Evolutionary conservation across 495 filamentous ascomycete species (phyloP), one percentile per base, ranked within the genome.

Genomic region (Margaritispora aquatica): DNA sequence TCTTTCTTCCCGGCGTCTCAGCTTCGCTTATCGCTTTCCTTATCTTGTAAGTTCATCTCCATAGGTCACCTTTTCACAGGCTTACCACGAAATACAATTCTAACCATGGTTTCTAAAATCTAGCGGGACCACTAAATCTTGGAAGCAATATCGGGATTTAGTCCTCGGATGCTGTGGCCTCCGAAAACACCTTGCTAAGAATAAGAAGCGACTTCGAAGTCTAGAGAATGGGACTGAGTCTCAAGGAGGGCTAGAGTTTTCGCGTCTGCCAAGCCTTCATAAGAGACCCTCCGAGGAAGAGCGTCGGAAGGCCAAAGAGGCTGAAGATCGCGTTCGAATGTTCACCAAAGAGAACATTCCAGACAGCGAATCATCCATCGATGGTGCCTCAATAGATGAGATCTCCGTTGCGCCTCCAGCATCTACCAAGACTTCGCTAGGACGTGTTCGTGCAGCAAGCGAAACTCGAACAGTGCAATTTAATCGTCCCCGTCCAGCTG

Each of bases 1-100:
- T 73, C 1, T 80, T 77, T 52, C 61, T 73, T 21, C 74, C 77
- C 0, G 77, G 74, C 7, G 72, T 74, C 0, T 70, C 72, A 0
- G 71, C 74, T 1, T 67, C 68, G 15, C 60, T 76, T 5, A 61
- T 79, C 0, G 66, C 51, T 4, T 66, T 63, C 36, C 54, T 63
- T 2, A 58, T 66, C 13, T 66, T 66, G 38, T 44, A 44, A n/a
- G 38, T 7, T 15, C 15, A 5, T 17, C 38, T 44, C 38, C 11
- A n/a, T n/a, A n/a, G n/a, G n/a, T n/a, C n/a, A n/a, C n/a, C n/a
- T n/a, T n/a, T n/a, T n/a, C n/a, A n/a, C n/a, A n/a, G n/a, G n/a
- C n/a, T n/a, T n/a, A n/a, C n/a, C n/a, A n/a, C n/a, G n/a, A n/a
- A n/a, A n/a, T n/a, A n/a, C n/a, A n/a, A n/a, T n/a, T n/a, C n/a